phyloP scores from a whole-genome alignment of 2,329 filamentous ascomycete genomes.

The Cyclaneusma minus region DNA sequence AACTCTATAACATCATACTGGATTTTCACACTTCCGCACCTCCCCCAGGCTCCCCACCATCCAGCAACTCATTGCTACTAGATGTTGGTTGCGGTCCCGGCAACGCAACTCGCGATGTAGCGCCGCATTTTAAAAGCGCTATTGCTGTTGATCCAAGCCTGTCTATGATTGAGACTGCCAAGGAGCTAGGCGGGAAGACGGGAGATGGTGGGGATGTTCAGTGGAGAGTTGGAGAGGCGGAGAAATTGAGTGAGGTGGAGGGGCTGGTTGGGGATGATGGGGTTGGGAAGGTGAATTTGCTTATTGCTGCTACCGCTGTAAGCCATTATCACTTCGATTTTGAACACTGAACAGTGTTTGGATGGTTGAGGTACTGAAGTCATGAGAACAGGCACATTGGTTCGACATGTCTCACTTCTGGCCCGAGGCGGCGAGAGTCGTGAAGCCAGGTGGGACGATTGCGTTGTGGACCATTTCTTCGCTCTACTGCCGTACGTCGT shows the following conservation, averaged over 20 bases:
- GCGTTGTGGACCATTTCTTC: conserved; percentile 24
- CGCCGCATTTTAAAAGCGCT: conserved; percentile 11
- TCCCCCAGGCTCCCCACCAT: conserved; percentile 7
- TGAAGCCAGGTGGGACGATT: conserved; percentile 32
- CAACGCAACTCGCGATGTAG: conserved; percentile 14
- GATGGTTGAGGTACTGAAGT: neutral
- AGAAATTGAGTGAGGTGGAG: conserved; percentile 10
- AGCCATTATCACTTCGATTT: conserved; percentile 2
- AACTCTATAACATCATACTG: conserved; percentile 11
- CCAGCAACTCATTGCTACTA: conserved; percentile 11
- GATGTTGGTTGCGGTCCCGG: conserved; percentile 19
- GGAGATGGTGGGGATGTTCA: conserved; percentile 8
- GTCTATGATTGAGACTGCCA: conserved; percentile 15
- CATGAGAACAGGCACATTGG: conserved; percentile 32
- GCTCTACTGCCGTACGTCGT: conserved; percentile 12
- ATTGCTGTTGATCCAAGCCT: conserved; percentile 15
- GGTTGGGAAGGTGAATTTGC: conserved; percentile 14
- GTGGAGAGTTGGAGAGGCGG: conserved; percentile 11
- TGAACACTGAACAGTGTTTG: conserved; percentile 1
- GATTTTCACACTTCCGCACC: conserved; percentile 10
- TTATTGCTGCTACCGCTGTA: conserved; percentile 14
- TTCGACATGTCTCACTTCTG: conserved; percentile 32
- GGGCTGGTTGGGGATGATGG: conserved; percentile 6
- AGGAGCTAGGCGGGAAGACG: conserved; percentile 10
- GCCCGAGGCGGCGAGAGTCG: conserved; percentile 23